phyloP scores from a whole-genome alignment of 352 stramenopile species.

The Phytophthora ohioensis region DNA sequence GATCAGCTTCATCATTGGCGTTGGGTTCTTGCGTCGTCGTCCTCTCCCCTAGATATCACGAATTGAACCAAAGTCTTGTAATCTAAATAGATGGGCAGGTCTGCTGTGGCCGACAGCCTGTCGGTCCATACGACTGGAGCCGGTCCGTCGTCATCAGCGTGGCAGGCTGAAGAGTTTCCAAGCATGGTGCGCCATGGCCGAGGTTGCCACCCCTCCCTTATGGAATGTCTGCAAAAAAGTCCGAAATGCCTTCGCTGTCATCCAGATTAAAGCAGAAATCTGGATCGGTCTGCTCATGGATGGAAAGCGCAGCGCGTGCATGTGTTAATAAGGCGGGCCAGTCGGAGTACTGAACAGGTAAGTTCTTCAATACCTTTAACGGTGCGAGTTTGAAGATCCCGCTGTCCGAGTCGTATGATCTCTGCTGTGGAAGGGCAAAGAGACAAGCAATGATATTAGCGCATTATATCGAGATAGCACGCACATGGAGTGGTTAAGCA shows the following conservation, averaged over 20 bases:
- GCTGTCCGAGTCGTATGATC: conserved; percentile 85
- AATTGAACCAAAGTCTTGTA: no score
- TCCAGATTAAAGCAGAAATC: conserved; percentile 92
- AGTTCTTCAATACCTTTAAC: conserved; percentile 68
- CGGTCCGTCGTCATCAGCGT: conserved; percentile 11
- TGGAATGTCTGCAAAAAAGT: conserved; percentile 87
- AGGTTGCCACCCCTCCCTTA: conserved; percentile 37
- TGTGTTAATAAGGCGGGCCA: conserved; percentile 15
- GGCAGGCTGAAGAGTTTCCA: conserved; percentile 22
- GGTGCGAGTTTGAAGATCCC: conserved; percentile 88
- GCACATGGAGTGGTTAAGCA: neutral
- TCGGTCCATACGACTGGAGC: conserved; percentile 17
- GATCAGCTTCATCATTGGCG: no score
- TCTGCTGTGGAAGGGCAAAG: conserved; percentile 49
- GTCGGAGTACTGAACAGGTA: neutral
- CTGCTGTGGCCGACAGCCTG: conserved; percentile 1
- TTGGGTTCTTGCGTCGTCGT: no score
- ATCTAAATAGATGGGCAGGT: conserved; percentile 46
- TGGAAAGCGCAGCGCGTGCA: neutral
- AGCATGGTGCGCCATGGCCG: conserved; percentile 9
- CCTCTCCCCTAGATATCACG: no score
- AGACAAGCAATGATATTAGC: conserved; percentile 8
- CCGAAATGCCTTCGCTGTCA: conserved; percentile 87
- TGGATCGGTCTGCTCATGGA: conserved; percentile 70
- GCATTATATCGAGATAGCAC: neutral